These are phyloP conservation scores for Phytophthora nicotianae DNA, from an alignment of 352 stramenopile species.

Conservation along the genomic window DNA sequence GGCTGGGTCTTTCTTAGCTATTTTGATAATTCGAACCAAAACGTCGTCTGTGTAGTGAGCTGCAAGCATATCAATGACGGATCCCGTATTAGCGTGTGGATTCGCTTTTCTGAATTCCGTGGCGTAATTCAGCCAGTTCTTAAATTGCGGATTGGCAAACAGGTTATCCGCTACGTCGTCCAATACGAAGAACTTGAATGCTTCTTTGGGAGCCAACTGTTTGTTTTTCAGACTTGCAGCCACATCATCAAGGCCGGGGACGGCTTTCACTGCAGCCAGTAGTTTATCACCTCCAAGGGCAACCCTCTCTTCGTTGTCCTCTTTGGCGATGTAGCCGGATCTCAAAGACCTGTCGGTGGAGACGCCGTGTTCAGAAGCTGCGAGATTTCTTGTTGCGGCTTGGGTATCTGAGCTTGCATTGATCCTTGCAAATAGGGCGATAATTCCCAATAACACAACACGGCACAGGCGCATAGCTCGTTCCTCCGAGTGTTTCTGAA, in stretches of 20 bases:
- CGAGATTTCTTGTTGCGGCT: neutral
- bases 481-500: no score
- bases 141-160: slow-evolving; percentile 4
- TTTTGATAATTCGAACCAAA: slow-evolving; percentile 3
- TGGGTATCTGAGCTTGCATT: neutral
- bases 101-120: neutral
- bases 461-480: neutral
- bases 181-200: slow-evolving; percentile 11
- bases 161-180: slow-evolving; percentile 15
- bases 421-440: neutral
- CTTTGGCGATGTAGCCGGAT: neutral
- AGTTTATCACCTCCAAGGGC: neutral
- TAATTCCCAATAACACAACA: neutral
- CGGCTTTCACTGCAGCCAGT: slow-evolving; percentile 1
- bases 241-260: neutral
- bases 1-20: neutral
- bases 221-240: neutral
- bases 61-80: slow-evolving; percentile 3
- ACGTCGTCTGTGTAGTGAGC: slow-evolving; percentile 1
- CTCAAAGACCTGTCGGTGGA: neutral
- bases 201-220: neutral
- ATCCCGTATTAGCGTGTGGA: neutral
- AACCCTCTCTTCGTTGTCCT: slow-evolving; percentile 1
- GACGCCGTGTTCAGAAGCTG: neutral
- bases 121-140: slow-evolving; percentile 5